Evolutionary conservation across 192 early-diverging fungal species (phyloP), one percentile per base, ranked within the genome.

Genomic region (Dissophora ornata): DNA sequence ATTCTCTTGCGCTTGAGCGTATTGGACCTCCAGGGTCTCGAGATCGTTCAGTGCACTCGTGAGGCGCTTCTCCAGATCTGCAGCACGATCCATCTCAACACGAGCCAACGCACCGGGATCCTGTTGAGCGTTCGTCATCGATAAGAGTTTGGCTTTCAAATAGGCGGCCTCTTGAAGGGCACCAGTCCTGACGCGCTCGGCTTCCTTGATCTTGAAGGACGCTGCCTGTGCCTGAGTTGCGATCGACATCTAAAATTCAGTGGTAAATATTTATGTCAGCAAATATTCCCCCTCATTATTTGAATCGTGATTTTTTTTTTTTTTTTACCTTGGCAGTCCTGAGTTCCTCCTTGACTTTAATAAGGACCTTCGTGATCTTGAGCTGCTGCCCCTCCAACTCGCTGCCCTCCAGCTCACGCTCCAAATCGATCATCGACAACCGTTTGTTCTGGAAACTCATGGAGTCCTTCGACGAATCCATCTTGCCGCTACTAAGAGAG

Each of bases 91-190:
- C 21, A 71, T 69, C 42, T 87, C 86, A 12, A 87, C 68, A 0
- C 48, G 50, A 19, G 74, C 73, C 2, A 87, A 57, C 3, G 77
- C 74, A 21, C 33, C 53, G 15, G 73, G 73, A 38, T 78, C 65
- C 55, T 69, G 47, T 40, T 82, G 79, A 19, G 71, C 69, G 24
- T 70, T 71, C 16, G 82, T 54, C 30, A 88, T 46, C 4, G 87
- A 82, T 1, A 71, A 67, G 11, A 83, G 61, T 44, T 84, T 83
- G 9, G 85, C 79, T 50, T 85, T 86, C 51, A 83, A 79, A 52
- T 86, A 85, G 0, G 81, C 81, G 7, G 87, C 85, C 52, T 88
- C 87, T 47, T 88, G 80, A 26, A 88, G 57, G 3, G 87, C 87
- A 13, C 82, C 87, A 2, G 81, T 80, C 16, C 82, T 71, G 41